Base-by-base conservation (phyloP, 768 basidiomycete species). In the Podaxis pistillaris region DNA sequence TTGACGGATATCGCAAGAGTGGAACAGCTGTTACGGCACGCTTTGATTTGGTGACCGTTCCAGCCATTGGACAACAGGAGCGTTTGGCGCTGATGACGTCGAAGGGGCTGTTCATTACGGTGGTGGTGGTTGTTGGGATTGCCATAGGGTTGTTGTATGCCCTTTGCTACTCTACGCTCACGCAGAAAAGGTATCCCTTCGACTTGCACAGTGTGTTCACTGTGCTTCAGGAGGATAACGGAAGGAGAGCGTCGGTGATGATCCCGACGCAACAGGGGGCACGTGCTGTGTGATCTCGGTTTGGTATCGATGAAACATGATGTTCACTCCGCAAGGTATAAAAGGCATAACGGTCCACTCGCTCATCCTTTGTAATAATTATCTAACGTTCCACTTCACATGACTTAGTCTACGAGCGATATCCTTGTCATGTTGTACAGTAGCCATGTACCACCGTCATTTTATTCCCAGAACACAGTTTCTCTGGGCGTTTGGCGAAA, bases 1-100 rank as follows among this genome's bases (percentile, higher is more conserved):
- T 51, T n/a, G 63, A 64, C 30, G 63, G 58, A 5, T 60, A 64
- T 24, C 56, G 63, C 22, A 62, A 62, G 36, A 41, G 15, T 46
- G 61, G 61, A 19, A 38, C 61, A n/a, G 36, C 33, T 17, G 22
- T 46, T 15, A 17, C 24, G 9, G 30, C 47, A n/a, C 12, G 44
- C 46, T 62, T 62, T 28, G 54, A 56, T 12, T 28, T 37, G 44
- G 30, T 12, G 15, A 15, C 53, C 19, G n/a, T 62, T 17, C 46
- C 55, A 13, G 61, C 54, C 13, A 56, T 30, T 24, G 54, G 54
- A 9, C 44, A 62, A 24, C 44, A 56, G 40, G 46, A 56, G 30
- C 37, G 53, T 13, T 50, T 62, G 46, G 61, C 61, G 3, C 28
- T 62, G 11, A 56, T 55, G 7, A 56, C 61, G 9, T 62, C 61